Conservation (phyloP, 2,329 filamentous ascomycete species). For the Alternaria postmessia region DNA sequence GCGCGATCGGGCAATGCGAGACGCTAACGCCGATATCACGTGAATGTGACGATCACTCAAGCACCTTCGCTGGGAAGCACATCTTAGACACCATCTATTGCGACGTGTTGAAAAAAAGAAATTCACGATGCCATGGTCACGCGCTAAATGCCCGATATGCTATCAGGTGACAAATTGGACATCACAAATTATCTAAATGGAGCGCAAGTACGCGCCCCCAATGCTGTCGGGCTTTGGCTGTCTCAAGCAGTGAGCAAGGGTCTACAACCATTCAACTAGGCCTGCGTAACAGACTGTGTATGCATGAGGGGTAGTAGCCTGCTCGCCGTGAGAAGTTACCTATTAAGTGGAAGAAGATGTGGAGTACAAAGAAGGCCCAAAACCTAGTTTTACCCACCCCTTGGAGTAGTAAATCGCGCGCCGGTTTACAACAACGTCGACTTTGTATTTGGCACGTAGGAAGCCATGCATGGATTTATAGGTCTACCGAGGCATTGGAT, state of each 20-base stretch:
- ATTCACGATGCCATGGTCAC: background rate
- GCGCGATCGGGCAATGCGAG: slow-evolving; percentile 27
- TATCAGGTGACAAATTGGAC: background rate
- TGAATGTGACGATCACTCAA: slow-evolving; percentile 15
- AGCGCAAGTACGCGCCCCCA: background rate
- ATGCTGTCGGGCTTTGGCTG: slow-evolving; percentile 4
- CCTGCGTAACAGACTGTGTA: background rate
- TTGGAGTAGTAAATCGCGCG: background rate
- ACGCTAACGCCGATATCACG: slow-evolving; percentile 38
- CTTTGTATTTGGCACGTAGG: background rate
- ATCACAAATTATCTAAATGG: background rate
- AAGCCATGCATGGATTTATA: background rate
- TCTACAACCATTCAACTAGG: too few relatives aligned
- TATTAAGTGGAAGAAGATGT: background rate
- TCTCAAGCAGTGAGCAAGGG: too few relatives aligned
- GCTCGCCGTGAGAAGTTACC: slow-evolving; percentile 1
- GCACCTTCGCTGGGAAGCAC: background rate
- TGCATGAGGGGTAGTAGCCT: slow-evolving; percentile 1
- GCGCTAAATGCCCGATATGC: background rate
- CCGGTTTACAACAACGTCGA: background rate
- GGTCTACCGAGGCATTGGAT: background rate
- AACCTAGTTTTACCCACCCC: background rate
- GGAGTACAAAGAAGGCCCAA: background rate
- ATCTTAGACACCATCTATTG: slow-evolving; percentile 6
- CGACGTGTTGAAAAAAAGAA: slow-evolving; percentile 1